Base-by-base conservation (phyloP, 1,139 yeast species). In the Candida pseudoviswanathii region DNA sequence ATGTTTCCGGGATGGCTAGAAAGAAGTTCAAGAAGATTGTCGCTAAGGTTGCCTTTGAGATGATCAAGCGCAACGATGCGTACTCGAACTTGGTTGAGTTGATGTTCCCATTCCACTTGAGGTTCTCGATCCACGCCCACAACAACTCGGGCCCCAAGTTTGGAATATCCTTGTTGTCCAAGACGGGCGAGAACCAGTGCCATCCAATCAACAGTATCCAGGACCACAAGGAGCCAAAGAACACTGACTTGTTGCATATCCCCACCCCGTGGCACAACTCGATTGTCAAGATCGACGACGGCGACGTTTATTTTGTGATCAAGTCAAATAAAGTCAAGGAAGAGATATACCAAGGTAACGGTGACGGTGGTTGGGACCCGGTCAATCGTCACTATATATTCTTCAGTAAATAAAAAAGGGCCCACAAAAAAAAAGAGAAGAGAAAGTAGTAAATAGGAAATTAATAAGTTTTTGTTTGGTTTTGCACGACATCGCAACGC, bases 251-350 rank as follows among this genome's bases (percentile, higher is more conserved):
- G 53, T 71, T 82, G 51, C 87, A 82, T 58, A 81, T 82, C 51
- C 86, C 87, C 42, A 82, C 86, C 0, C 86, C 87, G 39, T 82
- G 86, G 86, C 87, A 82, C 62, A 82, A 82, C 58, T 69, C 82
- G 47, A 75, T 82, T 22, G 77, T 79, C 30, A 71, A 73, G 45
- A 65, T 80, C 45, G 73, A 64, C 45, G 64, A 60, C 21, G 59
- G 62, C 43, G 54, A 63, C 22, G 54, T 53, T 27, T 59, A 61
- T 53, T 61, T 58, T 60, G 63, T 71, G 33, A 63, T 71, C 51
- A 64, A 65, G 49, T 58, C 74, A 8, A 62, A 58, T 6, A 60
- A 62, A 45, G 63, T 71, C 29, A 52, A 51, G 39, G 54, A 59
- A 9, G 71, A 67, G 4, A 49, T 68, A 38, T 56, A 53, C 4